These are phyloP conservation scores for Fusarium penzigii DNA, from an alignment of 2,329 filamentous ascomycete genomes.

Conservation along the genomic window DNA sequence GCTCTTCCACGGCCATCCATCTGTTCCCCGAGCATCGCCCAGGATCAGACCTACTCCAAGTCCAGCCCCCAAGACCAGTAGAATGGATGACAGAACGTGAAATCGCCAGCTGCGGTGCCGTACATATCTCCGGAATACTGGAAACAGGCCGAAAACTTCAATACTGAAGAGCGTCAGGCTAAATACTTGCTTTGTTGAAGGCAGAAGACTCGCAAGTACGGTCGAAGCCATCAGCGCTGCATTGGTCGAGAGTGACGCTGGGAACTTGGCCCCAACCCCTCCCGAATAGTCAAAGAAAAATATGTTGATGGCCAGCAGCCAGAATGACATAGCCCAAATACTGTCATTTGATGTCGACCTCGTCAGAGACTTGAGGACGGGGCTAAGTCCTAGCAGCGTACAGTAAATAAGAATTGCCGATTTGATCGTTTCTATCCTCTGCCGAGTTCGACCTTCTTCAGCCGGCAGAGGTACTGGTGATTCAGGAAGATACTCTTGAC, in stretches of 20 bases:
- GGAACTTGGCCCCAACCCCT: conserved; percentile 62
- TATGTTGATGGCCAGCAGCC: conserved; percentile 91
- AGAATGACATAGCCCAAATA: conserved; percentile 96
- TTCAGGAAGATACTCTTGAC: conserved; percentile 33
- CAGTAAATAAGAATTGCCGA: conserved; percentile 92
- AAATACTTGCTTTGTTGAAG: conserved; percentile 91
- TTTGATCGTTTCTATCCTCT: conserved; percentile 78
- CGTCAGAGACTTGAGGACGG: conserved; percentile 96
- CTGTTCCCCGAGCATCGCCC: conserved; percentile 42
- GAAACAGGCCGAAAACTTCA: conserved; percentile 94
- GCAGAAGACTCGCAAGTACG: conserved; percentile 85
- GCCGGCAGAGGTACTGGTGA: conserved; percentile 32
- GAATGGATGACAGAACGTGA: conserved; percentile 73
- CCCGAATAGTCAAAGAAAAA: conserved; percentile 97
- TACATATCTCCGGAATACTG: conserved; percentile 91
- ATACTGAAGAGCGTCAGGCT: conserved; percentile 94
- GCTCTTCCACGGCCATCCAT: conserved; percentile 52
- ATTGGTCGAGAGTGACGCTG: conserved; percentile 83
- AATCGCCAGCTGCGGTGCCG: conserved; percentile 79
- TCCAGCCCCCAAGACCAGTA: conserved; percentile 77
- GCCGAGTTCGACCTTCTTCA: conserved; percentile 46
- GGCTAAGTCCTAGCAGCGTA: conserved; percentile 85
- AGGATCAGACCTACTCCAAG: conserved; percentile 71
- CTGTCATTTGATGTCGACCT: conserved; percentile 88
- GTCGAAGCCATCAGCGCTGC: conserved; percentile 96